phyloP scores from a whole-genome alignment of 2,329 filamentous ascomycete species.

The Trichoderma guizhouense region DNA sequence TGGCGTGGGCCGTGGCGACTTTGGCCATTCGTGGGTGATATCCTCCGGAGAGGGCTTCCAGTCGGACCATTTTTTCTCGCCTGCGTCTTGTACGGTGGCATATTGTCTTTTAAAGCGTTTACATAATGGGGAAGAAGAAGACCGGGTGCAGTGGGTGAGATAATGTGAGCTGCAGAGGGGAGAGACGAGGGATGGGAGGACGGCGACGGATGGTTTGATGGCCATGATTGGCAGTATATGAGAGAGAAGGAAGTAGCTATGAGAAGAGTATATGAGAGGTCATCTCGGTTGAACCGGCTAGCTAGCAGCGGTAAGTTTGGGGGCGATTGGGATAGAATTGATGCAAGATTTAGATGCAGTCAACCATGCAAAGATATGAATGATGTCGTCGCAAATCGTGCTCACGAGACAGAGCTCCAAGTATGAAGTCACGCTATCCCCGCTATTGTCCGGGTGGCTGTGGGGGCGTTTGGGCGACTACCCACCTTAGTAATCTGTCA shows the following conservation, averaged over 20 bases:
- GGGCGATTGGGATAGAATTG: neutral
- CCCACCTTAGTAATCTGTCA: neutral
- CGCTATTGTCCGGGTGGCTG: neutral
- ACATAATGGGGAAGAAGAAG: neutral
- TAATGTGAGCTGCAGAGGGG: neutral
- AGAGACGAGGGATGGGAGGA: neutral
- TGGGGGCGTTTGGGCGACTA: neutral
- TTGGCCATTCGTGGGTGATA: constrained; percentile 44
- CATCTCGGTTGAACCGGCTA: neutral
- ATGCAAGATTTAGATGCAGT: neutral
- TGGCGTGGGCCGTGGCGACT: constrained; percentile 62
- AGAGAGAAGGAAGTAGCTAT: neutral
- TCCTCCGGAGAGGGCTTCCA: constrained; percentile 14
- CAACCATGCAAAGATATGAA: neutral
- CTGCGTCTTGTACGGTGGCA: neutral
- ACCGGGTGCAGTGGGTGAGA: neutral
- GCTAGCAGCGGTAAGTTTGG: neutral
- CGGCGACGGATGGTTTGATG: constrained; percentile 1
- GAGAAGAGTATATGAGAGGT: neutral
- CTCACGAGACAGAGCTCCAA: neutral
- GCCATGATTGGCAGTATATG: neutral
- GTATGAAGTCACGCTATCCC: constrained; percentile 1
- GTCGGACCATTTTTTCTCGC: constrained; percentile 7
- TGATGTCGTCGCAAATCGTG: constrained; percentile 1
- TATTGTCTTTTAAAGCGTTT: constrained; percentile 5